A percentile compares a stretch with the other conserved stretches of the same genome.
These are phyloP conservation scores for Scheffersomyces quercinus DNA, from an alignment of 1,139 yeast genomes.

Conservation along the genomic window DNA sequence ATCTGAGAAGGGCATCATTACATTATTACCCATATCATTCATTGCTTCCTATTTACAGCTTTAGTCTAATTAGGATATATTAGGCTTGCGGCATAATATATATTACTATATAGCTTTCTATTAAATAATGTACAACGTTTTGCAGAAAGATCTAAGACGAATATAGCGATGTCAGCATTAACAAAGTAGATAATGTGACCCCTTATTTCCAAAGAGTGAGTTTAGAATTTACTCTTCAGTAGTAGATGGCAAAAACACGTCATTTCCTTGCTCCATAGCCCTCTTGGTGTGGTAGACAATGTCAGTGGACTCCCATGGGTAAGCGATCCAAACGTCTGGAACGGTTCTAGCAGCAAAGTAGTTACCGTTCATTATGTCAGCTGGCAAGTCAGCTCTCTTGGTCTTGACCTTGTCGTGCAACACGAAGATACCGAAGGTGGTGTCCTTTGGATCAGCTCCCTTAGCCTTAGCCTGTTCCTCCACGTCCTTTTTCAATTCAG, in stretches of 20 bases:
- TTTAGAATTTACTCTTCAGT: slow-evolving; percentile 14
- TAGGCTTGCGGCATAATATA: background rate
- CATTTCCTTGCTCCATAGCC: slow-evolving; percentile 75
- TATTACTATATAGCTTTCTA: background rate
- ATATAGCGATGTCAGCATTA: background rate
- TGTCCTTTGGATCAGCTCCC: slow-evolving; percentile 40
- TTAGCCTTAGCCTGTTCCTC: slow-evolving; percentile 29
- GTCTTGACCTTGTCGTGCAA: slow-evolving; percentile 90
- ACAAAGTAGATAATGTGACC: too few species aligned
- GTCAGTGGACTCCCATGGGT: slow-evolving; percentile 95
- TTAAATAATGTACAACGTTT: slow-evolving; percentile 2
- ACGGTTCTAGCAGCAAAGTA: slow-evolving; percentile 91
- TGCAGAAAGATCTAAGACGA: background rate
- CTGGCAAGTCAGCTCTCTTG: slow-evolving; percentile 77
- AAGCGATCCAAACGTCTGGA: slow-evolving; percentile 95
- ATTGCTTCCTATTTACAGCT: background rate
- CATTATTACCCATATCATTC: background rate
- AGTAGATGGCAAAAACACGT: slow-evolving; percentile 46
- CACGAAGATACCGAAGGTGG: slow-evolving; percentile 87
- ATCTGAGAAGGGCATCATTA: too few species aligned
- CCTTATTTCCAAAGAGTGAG: background rate
- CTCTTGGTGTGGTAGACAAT: slow-evolving; percentile 82
- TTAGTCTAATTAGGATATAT: background rate
- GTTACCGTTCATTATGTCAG: slow-evolving; percentile 65
- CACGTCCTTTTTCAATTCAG: slow-evolving; percentile 85